Evolutionary conservation across 2,329 filamentous ascomycete genomes (phyloP).

Genomic region (Zymoseptoria tritici): DNA sequence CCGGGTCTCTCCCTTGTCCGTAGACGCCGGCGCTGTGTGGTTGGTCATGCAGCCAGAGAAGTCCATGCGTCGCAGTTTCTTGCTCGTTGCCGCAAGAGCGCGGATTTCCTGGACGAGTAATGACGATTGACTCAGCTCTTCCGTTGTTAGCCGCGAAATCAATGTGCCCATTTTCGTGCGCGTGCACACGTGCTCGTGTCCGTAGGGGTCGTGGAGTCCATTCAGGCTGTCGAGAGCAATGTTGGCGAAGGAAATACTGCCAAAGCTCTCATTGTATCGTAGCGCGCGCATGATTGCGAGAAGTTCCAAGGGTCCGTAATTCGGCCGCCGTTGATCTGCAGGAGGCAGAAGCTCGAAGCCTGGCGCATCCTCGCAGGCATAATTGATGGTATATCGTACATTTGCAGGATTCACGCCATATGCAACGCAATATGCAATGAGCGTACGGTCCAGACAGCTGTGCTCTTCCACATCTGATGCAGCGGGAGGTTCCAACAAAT

Average conservation of each 20-base stretch:
- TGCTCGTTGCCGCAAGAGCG: slow-evolving; percentile 59
- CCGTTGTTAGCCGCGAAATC: slow-evolving; percentile 41
- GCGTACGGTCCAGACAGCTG: slow-evolving; percentile 55
- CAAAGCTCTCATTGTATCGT: slow-evolving; percentile 63
- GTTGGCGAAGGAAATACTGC: slow-evolving; percentile 58
- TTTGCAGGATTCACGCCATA: slow-evolving; percentile 61
- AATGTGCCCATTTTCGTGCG: slow-evolving; percentile 52
- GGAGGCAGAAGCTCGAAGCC: slow-evolving; percentile 58
- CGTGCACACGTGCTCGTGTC: slow-evolving; percentile 54
- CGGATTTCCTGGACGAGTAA: slow-evolving; percentile 62
- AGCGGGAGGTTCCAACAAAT: slow-evolving; percentile 42
- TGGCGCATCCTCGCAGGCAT: slow-evolving; percentile 58
- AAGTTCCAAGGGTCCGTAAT: slow-evolving; percentile 56
- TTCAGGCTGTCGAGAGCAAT: slow-evolving; percentile 60
- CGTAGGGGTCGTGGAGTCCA: slow-evolving; percentile 51
- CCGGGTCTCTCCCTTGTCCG: slow-evolving; percentile 35
- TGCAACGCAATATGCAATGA: slow-evolving; percentile 62
- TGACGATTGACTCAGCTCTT: slow-evolving; percentile 49
- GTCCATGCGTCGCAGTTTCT: slow-evolving; percentile 55
- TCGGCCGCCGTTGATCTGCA: slow-evolving; percentile 41
- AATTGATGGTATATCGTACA: slow-evolving; percentile 56
- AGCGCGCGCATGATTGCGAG: slow-evolving; percentile 62
- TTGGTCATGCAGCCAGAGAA: slow-evolving; percentile 57
- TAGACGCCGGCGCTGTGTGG: slow-evolving; percentile 37
- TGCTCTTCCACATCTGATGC: slow-evolving; percentile 52